Conservation (phyloP, 2,329 filamentous ascomycete species). For the Trichoderma atrobrunneum region DNA sequence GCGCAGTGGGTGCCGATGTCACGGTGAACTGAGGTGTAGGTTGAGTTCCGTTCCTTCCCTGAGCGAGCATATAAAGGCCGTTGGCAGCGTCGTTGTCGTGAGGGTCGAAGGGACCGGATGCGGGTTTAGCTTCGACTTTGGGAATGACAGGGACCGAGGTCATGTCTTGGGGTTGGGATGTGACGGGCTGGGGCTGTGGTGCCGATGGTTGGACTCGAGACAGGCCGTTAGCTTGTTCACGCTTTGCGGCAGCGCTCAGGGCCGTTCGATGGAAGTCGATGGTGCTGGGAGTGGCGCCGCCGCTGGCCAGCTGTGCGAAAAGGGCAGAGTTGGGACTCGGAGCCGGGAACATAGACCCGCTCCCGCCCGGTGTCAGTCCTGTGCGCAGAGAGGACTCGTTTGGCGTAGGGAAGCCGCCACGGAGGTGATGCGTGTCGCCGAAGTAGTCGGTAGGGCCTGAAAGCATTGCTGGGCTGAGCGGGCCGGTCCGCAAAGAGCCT, state of each 20-base stretch:
- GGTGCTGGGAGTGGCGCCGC: constrained; percentile 83
- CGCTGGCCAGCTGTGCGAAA: constrained; percentile 74
- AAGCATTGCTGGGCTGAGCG: constrained; percentile 95
- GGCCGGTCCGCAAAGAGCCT: constrained; percentile 84
- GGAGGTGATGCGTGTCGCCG: constrained; percentile 71
- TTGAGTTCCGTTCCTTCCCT: constrained; percentile 57
- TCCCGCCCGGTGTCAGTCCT: constrained; percentile 88
- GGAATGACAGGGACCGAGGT: constrained; percentile 38
- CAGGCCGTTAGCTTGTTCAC: constrained; percentile 43
- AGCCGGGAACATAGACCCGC: constrained; percentile 95
- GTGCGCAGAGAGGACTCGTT: constrained; percentile 94
- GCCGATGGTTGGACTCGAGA: constrained; percentile 25
- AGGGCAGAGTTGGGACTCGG: constrained; percentile 83
- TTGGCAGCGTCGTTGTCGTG: constrained; percentile 96
- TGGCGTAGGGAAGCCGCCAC: constrained; percentile 85
- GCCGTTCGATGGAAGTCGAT: constrained; percentile 94
- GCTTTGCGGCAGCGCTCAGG: constrained; percentile 70
- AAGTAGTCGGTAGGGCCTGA: constrained; percentile 92
- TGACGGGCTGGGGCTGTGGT: constrained; percentile 31
- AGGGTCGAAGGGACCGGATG: constrained; percentile 71
- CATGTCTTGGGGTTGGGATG: constrained; percentile 56
- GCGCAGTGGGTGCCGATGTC: constrained; percentile 45
- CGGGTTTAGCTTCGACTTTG: constrained; percentile 51
- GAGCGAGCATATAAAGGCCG: constrained; percentile 85
- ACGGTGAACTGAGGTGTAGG: constrained; percentile 48